These are phyloP conservation scores for Euphorbia tirucalli DNA, from an alignment of 345 rosid genomes.

Conservation along the genomic window DNA sequence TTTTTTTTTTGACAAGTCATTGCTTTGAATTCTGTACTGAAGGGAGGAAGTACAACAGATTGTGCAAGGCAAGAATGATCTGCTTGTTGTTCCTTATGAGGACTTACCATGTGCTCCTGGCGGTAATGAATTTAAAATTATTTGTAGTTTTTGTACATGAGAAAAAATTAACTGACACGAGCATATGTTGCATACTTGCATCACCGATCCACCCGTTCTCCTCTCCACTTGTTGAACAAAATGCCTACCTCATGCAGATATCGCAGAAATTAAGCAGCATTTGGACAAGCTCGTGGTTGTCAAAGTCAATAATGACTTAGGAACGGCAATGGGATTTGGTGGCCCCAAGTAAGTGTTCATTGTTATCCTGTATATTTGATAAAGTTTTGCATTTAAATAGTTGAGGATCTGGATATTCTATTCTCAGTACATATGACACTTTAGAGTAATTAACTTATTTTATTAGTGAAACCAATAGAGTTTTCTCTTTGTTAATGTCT, in stretches of 20 bases:
- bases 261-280: constrained; percentile 36
- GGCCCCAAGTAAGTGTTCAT: constrained; percentile 48
- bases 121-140: constrained; percentile 32
- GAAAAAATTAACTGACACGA: not conserved
- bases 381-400: constrained; percentile 5
- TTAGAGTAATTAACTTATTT: not conserved
- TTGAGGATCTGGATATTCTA: not conserved
- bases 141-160: not conserved
- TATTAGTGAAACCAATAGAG: not conserved
- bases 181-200: no score
- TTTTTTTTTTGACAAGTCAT: not conserved
- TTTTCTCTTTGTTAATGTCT: not conserved
- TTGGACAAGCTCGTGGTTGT: constrained; percentile 58
- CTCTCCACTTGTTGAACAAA: not conserved
- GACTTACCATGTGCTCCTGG: constrained; percentile 31
- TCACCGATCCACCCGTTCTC: not conserved
- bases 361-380: constrained; percentile 6
- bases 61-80: constrained; percentile 31
- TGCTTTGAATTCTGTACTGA: constrained; percentile 28
- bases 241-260: constrained; percentile 25
- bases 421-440: not conserved
- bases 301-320: constrained; percentile 40
- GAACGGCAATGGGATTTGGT: constrained; percentile 40
- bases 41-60: constrained; percentile 36
- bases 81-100: constrained; percentile 44